A percentile compares a stretch with the other conserved stretches of the same genome.
phyloP scores from a whole-genome alignment of 2,329 filamentous ascomycete species.

The Ilyonectria robusta region DNA sequence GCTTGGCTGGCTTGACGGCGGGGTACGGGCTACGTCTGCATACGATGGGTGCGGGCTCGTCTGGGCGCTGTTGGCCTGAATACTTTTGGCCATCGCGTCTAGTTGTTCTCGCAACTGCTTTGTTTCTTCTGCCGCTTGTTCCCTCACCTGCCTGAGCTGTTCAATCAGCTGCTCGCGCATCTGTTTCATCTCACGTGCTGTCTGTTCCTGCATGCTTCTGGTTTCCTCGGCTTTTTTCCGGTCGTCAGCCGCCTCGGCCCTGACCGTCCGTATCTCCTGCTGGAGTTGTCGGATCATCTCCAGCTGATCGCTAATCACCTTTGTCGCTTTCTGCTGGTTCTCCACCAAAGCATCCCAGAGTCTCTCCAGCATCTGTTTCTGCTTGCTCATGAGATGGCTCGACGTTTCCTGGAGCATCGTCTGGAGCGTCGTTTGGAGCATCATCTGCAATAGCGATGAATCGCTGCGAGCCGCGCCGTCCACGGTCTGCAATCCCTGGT shows the following conservation, averaged over 20 bases:
- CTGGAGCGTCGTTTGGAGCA: not conserved
- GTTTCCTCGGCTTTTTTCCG: not conserved
- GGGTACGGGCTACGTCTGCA: constrained; percentile 1
- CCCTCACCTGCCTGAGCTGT: not conserved
- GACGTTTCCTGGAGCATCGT: not conserved
- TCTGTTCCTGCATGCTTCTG: not conserved
- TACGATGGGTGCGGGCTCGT: not conserved
- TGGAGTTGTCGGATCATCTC: not conserved
- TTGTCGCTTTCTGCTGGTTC: not conserved
- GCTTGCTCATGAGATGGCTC: not conserved
- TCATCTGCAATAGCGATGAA: not conserved
- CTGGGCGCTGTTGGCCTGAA: too few relatives aligned
- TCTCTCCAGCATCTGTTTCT: not conserved
- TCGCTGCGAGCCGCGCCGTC: not conserved
- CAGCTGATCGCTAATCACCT: not conserved
- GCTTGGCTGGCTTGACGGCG: not conserved
- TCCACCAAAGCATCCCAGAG: not conserved
- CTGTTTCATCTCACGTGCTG: too few relatives aligned
- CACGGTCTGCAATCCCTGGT: too few relatives aligned
- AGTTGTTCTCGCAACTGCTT: too few relatives aligned
- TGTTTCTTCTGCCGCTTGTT: too few relatives aligned
- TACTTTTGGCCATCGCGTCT: too few relatives aligned
- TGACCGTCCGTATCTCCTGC: not conserved
- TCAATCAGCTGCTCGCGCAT: too few relatives aligned
- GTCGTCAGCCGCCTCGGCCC: not conserved